These are phyloP conservation scores for Obba rivulosa DNA, from an alignment of 768 basidiomycete genomes.

Conservation along the genomic window DNA sequence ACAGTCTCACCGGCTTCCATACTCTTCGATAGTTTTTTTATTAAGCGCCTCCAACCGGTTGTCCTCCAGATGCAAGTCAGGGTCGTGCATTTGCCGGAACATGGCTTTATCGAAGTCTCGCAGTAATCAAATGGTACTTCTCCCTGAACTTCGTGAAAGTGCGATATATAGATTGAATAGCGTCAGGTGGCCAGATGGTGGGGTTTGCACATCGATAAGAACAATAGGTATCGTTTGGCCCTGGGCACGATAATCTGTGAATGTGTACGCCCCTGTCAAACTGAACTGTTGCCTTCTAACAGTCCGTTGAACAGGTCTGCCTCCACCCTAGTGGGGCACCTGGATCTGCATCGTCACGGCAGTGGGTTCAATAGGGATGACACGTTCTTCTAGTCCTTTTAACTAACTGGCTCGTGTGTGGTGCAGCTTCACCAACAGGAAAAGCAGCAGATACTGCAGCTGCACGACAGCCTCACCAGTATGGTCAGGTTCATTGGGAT, in stretches of 20 bases:
- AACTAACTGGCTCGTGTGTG: slow-evolving; percentile 22
- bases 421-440: slow-evolving; percentile 27
- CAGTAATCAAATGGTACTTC: slow-evolving; percentile 22
- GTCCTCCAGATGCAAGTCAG: slow-evolving; percentile 2
- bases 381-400: slow-evolving; percentile 22
- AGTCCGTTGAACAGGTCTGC: not conserved
- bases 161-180: slow-evolving; percentile 38
- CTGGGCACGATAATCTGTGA: slow-evolving; percentile 42
- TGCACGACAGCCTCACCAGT: slow-evolving; percentile 11
- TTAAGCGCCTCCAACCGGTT: slow-evolving; percentile 7
- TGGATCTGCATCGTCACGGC: slow-evolving; percentile 15
- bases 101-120: slow-evolving; percentile 23
- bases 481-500: slow-evolving; percentile 23
- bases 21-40: slow-evolving; percentile 7
- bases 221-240: slow-evolving; percentile 26
- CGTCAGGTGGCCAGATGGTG: slow-evolving; percentile 23
- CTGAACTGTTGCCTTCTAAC: slow-evolving; percentile 23
- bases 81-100: slow-evolving; percentile 22
- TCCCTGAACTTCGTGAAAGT: slow-evolving; percentile 30
- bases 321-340: slow-evolving; percentile 2
- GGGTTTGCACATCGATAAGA: slow-evolving; percentile 33
- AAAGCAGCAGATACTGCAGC: slow-evolving; percentile 24
- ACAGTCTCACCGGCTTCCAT: no score
- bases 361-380: slow-evolving; percentile 28
- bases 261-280: slow-evolving; percentile 33